Evolutionary conservation across 164 flowering plant species (phyloP).

Genomic region (Chloranthus sessilifolius): DNA sequence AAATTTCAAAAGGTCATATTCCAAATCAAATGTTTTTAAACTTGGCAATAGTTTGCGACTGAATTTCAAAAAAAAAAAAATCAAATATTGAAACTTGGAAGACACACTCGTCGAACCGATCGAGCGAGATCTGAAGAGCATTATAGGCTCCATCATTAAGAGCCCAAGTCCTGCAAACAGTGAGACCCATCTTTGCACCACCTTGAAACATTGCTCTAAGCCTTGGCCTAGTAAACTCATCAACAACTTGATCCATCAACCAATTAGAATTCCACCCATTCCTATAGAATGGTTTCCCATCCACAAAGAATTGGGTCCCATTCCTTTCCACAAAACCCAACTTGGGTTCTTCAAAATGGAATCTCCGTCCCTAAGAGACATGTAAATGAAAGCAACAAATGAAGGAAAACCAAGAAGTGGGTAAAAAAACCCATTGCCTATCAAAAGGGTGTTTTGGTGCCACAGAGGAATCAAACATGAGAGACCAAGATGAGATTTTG

Average conservation of each 20-base stretch:
- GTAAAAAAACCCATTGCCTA: slow-evolving; percentile 47
- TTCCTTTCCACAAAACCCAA: slow-evolving; percentile 61
- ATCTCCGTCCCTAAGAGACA: slow-evolving; percentile 51
- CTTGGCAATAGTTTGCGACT: too few species aligned
- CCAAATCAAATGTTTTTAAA: not conserved
- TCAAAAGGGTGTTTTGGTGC: too few species aligned
- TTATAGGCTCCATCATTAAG: slow-evolving; percentile 89
- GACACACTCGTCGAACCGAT: slow-evolving; percentile 57
- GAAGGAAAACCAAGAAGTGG: slow-evolving; percentile 75
- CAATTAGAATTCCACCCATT: slow-evolving; percentile 98
- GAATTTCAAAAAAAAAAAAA: not conserved
- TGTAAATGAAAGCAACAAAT: slow-evolving; percentile 55
- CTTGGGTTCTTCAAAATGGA: slow-evolving; percentile 23
- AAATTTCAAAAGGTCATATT: too few species aligned
- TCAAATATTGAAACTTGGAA: slow-evolving; percentile 52
- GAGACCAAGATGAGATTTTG: slow-evolving; percentile 4
- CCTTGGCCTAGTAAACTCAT: slow-evolving; percentile 48
- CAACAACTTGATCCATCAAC: slow-evolving; percentile 87
- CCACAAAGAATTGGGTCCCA: slow-evolving; percentile 72
- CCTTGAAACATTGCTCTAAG: slow-evolving; percentile 60
- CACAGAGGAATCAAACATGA: not conserved
- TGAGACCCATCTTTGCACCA: slow-evolving; percentile 88
- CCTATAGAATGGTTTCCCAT: slow-evolving; percentile 62
- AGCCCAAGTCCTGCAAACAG: slow-evolving; percentile 99
- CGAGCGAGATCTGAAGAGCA: slow-evolving; percentile 91